Base-by-base conservation (phyloP, 257 asterid species). In the Phtheirospermum japonicum region DNA sequence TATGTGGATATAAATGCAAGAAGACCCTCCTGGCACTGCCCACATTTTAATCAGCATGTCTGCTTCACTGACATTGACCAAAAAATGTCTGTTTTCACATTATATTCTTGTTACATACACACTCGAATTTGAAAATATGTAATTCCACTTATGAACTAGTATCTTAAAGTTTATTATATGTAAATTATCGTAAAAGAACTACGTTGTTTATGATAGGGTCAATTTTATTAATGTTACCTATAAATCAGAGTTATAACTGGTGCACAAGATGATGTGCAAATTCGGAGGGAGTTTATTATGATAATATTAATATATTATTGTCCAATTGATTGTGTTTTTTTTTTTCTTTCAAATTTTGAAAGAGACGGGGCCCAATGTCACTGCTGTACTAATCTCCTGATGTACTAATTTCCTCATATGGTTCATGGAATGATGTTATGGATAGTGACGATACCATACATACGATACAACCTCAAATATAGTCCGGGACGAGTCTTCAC, bases 21-120 rank as follows among this genome's bases (percentile, higher is more conserved):
- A 76, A 66, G 80, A 59, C 99, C 99, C 4, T 83, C 82, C 17
- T 93, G 97, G 99, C 97, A 96, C 65, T 93, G 99, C 72, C 96
- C 99, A 20, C 84, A 74, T 58, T 93, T 97, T 63, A 82, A 89
- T 79, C 95, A 89, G 68, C 74, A 77, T 20, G 80, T 81, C 66
- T 83, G 94, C 79, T 93, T 80, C 87, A 69, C 88, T 57, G 99
- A 93, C 50, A 65, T 89, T 28, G 99, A 93, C 73, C 88, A 82
- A 54, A 73, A 77, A 51, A 73, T 93, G 56, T 36, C 61, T 69
- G 30, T n/a, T 11, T 68, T 67, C 34, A 63, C 43, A 23, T 28
- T 28, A 42, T n/a, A n/a, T n/a, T n/a, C n/a, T n/a, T n/a, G n/a
- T n/a, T n/a, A n/a, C n/a, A n/a, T n/a, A n/a, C n/a, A n/a, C n/a